Percentiles rank a stretch among this genome's conserved stretches.
phyloP scores from a whole-genome alignment of 2,329 filamentous ascomycete genomes.

The Trichophyton verrucosum region DNA sequence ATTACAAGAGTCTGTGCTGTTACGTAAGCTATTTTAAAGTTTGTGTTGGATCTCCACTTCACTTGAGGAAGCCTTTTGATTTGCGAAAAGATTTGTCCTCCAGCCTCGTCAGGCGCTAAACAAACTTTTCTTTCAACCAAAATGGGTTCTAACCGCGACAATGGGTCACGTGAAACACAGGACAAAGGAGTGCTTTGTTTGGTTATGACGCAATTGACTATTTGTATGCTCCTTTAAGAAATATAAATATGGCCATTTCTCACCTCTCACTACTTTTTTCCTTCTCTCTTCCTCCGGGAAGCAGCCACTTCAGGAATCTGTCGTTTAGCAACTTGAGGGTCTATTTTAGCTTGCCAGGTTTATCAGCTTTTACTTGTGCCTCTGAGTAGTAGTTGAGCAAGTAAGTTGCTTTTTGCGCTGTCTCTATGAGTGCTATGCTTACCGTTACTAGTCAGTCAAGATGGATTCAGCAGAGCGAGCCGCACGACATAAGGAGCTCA shows the following conservation, averaged over 20 bases:
- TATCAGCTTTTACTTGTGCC: neutral
- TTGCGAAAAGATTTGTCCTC: neutral
- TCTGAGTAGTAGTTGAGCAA: neutral
- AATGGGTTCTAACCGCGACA: too few relatives aligned
- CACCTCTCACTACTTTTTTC: neutral
- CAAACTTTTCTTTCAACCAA: too few relatives aligned
- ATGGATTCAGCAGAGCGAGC: neutral
- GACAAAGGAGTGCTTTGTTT: neutral
- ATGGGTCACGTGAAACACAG: too few relatives aligned
- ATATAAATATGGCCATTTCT: neutral
- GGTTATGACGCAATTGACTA: neutral
- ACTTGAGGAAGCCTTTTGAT: too few relatives aligned
- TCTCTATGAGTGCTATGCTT: neutral
- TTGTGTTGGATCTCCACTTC: too few relatives aligned
- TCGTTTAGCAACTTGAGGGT: neutral
- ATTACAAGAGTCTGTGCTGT: too few relatives aligned
- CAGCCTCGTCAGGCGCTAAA: too few relatives aligned
- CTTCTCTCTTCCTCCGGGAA: neutral
- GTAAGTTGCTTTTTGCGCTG: neutral
- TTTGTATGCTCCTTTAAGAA: neutral
- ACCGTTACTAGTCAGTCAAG: neutral
- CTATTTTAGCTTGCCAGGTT: neutral
- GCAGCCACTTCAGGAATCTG: too few relatives aligned
- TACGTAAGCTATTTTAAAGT: too few relatives aligned
- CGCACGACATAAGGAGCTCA: neutral